Conservation (phyloP, 805 yeast genomes). For the Grigorovia jiainica region DNA sequence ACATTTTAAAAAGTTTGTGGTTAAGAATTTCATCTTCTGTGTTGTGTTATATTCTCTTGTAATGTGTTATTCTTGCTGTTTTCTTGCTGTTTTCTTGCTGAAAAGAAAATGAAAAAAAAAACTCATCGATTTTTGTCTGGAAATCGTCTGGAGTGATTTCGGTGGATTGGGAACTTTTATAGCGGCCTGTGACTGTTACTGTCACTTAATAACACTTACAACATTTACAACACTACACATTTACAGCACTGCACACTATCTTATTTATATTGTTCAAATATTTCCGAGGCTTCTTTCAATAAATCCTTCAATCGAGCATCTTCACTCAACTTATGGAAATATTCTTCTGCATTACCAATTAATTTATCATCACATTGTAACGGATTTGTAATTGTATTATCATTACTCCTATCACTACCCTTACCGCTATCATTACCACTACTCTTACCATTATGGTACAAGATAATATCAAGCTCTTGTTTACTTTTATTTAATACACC, state of each 20-base stretch:
- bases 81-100: neutral
- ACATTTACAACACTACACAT: too few species aligned
- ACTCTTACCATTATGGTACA: neutral
- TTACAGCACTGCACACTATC: neutral
- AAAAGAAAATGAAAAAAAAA: neutral
- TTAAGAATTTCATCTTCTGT: constrained; percentile 63
- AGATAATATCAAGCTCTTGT: neutral
- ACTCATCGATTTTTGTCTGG: neutral
- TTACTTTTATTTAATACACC: constrained; percentile 9
- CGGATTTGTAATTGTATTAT: neutral
- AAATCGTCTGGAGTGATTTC: too few species aligned
- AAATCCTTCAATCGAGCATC: neutral
- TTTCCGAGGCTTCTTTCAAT: neutral
- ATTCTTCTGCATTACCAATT: neutral
- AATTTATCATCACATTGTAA: too few species aligned
- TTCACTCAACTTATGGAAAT: neutral
- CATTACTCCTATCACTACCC: neutral
- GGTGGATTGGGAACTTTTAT: too few species aligned
- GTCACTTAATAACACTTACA: too few species aligned
- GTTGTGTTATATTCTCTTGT: neutral
- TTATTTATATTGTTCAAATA: neutral
- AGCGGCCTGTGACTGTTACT: too few species aligned
- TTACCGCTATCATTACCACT: neutral
- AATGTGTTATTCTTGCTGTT: neutral
- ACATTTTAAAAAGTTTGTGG: constrained; percentile 95